Evolutionary conservation across 306 rosid species (phyloP).

Genomic region (Corylus americana): DNA sequence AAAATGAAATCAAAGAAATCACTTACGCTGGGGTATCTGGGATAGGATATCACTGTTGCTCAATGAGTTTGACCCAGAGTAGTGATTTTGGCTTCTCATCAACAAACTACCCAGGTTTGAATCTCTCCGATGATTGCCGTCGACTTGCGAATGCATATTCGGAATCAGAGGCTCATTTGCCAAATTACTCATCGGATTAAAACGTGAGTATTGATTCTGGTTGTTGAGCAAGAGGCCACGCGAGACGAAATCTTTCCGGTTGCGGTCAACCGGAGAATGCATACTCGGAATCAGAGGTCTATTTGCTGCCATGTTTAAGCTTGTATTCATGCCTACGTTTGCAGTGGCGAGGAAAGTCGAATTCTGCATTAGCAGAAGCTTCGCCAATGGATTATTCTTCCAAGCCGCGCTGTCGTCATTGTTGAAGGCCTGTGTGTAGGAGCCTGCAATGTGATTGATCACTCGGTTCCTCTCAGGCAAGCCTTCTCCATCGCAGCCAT

Average conservation of each 20-base stretch:
- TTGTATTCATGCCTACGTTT: constrained; percentile 27
- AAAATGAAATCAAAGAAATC: constrained; percentile 10
- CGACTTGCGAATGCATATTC: constrained; percentile 37
- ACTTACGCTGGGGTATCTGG: constrained; percentile 53
- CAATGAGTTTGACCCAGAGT: constrained; percentile 39
- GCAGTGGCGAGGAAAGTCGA: constrained; percentile 31
- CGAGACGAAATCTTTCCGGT: constrained; percentile 26
- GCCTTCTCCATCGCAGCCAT: constrained; percentile 26
- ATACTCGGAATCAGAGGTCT: constrained; percentile 41
- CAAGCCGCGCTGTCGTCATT: constrained; percentile 35
- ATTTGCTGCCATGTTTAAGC: constrained; percentile 40
- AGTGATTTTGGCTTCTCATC: constrained; percentile 32
- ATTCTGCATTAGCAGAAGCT: constrained; percentile 35
- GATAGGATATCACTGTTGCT: constrained; percentile 33
- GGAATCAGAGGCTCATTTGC: constrained; percentile 31
- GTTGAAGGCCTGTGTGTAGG: constrained; percentile 27
- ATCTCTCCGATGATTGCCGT: constrained; percentile 26
- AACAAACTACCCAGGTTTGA: constrained; percentile 34
- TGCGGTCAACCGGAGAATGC: constrained; percentile 26
- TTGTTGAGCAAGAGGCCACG: constrained; percentile 15
- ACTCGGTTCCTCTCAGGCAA: constrained; percentile 18
- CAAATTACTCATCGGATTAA: constrained; percentile 20
- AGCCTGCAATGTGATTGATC: constrained; percentile 33
- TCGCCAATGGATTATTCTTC: constrained; percentile 32
- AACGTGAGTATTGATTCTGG: constrained; percentile 26